Conservation (phyloP, 805 yeast genomes). For the Blastobotrys muscicola region DNA sequence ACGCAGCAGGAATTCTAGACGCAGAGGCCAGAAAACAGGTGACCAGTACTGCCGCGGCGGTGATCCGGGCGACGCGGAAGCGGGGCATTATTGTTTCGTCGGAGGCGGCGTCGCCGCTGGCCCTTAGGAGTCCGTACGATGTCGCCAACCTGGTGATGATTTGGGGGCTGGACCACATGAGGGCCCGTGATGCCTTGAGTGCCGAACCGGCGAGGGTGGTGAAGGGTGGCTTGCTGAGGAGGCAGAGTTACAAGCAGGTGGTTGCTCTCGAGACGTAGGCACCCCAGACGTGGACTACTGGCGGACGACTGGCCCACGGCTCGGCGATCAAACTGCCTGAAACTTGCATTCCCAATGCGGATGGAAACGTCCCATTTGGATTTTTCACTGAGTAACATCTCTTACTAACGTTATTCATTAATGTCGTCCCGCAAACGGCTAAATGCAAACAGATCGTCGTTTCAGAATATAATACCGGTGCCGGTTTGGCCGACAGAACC, state of each 20-base stretch:
- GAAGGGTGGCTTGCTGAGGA: conserved; percentile 64
- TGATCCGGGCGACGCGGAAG: conserved; percentile 71
- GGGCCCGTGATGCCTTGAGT: conserved; percentile 50
- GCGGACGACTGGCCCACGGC: not conserved
- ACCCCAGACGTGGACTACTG: no score
- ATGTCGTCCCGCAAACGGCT: no score
- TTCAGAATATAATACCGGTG: not conserved
- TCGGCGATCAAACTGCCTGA: not conserved
- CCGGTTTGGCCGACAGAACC: not conserved
- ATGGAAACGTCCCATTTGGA: no score
- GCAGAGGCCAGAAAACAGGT: conserved; percentile 46
- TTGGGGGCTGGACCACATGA: conserved; percentile 59
- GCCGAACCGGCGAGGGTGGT: conserved; percentile 55
- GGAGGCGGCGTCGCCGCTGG: conserved; percentile 49
- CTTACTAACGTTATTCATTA: no score
- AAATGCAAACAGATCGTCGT: no score
- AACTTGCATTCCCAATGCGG: no score
- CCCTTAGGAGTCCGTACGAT: conserved; percentile 60
- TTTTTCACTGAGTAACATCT: no score
- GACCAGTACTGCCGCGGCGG: conserved; percentile 60
- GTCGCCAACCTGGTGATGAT: conserved; percentile 53
- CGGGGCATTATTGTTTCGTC: conserved; percentile 73
- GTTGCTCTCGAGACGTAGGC: conserved; percentile 7
- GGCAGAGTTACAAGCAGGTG: conserved; percentile 70
- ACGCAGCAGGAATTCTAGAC: conserved; percentile 28